These are phyloP conservation scores for Xylogone sp. DNA, from an alignment of 2,329 filamentous ascomycete genomes.

Conservation along the genomic window DNA sequence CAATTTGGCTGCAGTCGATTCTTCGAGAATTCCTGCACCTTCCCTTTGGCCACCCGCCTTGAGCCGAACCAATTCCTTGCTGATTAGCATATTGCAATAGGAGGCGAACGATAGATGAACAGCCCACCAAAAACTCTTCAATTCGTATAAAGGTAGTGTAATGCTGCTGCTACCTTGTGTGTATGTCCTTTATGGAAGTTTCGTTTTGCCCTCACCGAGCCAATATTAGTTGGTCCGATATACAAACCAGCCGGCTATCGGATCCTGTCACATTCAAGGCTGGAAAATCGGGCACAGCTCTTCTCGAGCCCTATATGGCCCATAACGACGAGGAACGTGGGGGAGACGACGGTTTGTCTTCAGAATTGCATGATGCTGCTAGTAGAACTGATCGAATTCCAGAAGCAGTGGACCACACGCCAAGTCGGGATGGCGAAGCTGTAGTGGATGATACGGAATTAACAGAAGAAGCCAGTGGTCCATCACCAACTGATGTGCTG, in stretches of 20 bases:
- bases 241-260: conserved; percentile 17
- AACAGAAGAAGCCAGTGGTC: background rate
- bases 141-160: conserved; percentile 15
- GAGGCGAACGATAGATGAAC: conserved; percentile 9
- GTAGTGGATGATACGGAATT: background rate
- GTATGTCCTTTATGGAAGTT: conserved; percentile 24
- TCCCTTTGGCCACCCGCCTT: conserved; percentile 22
- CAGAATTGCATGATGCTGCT: background rate
- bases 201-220: conserved; percentile 26
- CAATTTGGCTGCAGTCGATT: conserved; percentile 7
- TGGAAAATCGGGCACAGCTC: conserved; percentile 13
- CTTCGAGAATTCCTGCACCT: conserved; percentile 5
- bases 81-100: conserved; percentile 18
- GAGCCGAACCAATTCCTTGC: conserved; percentile 18
- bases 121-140: conserved; percentile 10
- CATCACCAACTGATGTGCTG: background rate
- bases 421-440: background rate
- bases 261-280: conserved; percentile 18
- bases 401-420: background rate
- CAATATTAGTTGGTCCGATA: conserved; percentile 19
- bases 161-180: background rate
- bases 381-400: background rate
- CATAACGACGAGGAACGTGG: background rate
- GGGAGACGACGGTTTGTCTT: background rate
- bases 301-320: conserved; percentile 16